These are phyloP conservation scores for Rhodocollybia butyracea DNA, from an alignment of 768 basidiomycete species.

Conservation along the genomic window DNA sequence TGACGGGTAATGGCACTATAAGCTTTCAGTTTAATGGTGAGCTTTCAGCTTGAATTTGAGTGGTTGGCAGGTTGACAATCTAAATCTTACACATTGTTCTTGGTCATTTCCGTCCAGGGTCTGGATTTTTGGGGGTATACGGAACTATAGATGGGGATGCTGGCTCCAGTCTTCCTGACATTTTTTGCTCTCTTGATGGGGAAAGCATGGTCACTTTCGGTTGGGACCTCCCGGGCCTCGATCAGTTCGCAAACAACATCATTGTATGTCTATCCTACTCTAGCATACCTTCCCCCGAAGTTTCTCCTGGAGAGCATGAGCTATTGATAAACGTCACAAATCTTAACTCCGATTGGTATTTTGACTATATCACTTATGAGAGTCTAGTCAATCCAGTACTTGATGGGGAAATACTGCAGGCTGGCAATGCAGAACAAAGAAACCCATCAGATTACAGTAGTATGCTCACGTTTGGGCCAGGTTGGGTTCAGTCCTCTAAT, in stretches of 20 bases:
- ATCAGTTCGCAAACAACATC: neutral
- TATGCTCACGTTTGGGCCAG: slow-evolving; percentile 1
- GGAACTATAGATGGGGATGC: neutral
- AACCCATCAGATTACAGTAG: neutral
- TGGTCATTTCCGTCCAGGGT: no score
- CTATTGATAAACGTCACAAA: slow-evolving; percentile 5
- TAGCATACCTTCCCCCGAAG: neutral
- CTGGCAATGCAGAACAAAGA: slow-evolving; percentile 1
- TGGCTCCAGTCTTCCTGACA: neutral
- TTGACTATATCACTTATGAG: slow-evolving; percentile 4
- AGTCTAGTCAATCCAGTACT: neutral
- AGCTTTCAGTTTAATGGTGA: slow-evolving; percentile 7
- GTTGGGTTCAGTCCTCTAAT: neutral
- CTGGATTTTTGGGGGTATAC: neutral
- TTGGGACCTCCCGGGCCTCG: neutral
- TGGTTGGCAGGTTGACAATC: neutral
- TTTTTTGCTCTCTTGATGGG: neutral
- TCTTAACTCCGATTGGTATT: neutral
- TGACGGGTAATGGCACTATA: neutral
- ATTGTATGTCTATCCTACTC: neutral
- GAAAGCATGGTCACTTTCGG: neutral
- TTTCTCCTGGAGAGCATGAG: slow-evolving; percentile 5
- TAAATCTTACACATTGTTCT: no score
- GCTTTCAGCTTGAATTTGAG: neutral
- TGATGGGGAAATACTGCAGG: slow-evolving; percentile 3